Base-by-base conservation (phyloP, 73 alveolate species). In the Symbiodinium natans region DNA sequence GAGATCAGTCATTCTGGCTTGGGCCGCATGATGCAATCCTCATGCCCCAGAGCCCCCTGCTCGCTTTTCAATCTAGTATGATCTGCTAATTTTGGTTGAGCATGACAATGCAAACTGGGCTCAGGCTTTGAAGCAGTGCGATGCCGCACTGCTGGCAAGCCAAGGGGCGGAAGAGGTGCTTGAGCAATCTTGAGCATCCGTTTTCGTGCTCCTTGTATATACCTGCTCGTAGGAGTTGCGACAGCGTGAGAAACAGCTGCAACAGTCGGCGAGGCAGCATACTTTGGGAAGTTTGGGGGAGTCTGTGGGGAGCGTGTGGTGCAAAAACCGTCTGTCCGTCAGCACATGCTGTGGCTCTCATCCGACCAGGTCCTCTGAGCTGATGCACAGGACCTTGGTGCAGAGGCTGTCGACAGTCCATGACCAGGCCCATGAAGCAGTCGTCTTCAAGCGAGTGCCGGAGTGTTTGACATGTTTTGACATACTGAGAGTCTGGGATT, bases 321-420 rank as follows among this genome's bases (percentile, higher is more conserved):
- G n/a, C n/a, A n/a, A n/a, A n/a, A n/a, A n/a, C n/a, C n/a, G n/a
- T n/a, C n/a, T n/a, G n/a, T n/a, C n/a, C n/a, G n/a, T n/a, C n/a
- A n/a, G n/a, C n/a, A n/a, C n/a, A n/a, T n/a, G n/a, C n/a, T n/a
- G n/a, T n/a, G n/a, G n/a, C n/a, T n/a, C n/a, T n/a, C n/a, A 29
- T 21, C 7, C 31, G 15, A 19, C 3, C 59, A 86, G 95, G 95
- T 88, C 95, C 34, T 88, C 95, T 25, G 86, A 88, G 73, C 74
- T 59, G 86, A 88, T 88, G 95, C 86, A 88, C 75, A 54, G 63
- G 95, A 88, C 77, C 73, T 56, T 88, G 23, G 5, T 88, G 86
- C 95, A 88, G 86, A 39, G 95, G 29, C 46, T 88, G 36, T 88
- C 95, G 48, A 88, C 95, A 31, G 95, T 88, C 34, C 95, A 88